Conservation (phyloP, 2,329 filamentous ascomycete species). For the Dactylellina sp. region DNA sequence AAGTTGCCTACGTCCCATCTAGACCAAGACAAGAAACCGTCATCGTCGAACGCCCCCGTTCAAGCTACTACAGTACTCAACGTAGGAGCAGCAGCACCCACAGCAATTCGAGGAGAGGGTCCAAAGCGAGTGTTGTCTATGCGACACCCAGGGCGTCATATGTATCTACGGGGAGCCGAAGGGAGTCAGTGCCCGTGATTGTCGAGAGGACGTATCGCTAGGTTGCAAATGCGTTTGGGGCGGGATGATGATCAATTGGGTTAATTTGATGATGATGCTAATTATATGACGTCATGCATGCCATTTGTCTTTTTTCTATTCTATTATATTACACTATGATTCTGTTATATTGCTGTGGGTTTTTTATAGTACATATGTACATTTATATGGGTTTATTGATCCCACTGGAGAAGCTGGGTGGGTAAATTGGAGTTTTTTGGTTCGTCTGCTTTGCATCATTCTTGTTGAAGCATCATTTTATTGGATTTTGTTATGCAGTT, state of each 20-base stretch:
- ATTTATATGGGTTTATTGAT: too few species aligned
- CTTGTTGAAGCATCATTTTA: neutral
- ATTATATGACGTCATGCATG: constrained; percentile 44
- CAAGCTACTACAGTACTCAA: constrained; percentile 29
- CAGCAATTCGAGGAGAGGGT: constrained; percentile 27
- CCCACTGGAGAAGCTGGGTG: neutral
- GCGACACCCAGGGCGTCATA: constrained; percentile 46
- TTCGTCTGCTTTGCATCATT: neutral
- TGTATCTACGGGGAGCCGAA: constrained; percentile 19
- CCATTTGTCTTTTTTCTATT: too few species aligned
- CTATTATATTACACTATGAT: too few species aligned
- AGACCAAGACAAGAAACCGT: constrained; percentile 42
- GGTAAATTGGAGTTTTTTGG: constrained; percentile 8
- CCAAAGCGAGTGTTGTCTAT: constrained; percentile 45
- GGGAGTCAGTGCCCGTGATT: constrained; percentile 35
- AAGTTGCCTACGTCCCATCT: constrained; percentile 27
- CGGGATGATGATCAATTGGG: constrained; percentile 6
- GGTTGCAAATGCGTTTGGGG: too few species aligned
- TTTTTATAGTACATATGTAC: too few species aligned
- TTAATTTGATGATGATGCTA: neutral
- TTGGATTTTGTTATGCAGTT: constrained; percentile 5
- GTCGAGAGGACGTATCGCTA: constrained; percentile 54
- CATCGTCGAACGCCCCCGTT: constrained; percentile 51
- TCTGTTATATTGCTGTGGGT: too few species aligned
- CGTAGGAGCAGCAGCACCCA: constrained; percentile 30